Conservation (phyloP, 2,329 filamentous ascomycete genomes). For the Nannizziopsis arthrosporioides region DNA sequence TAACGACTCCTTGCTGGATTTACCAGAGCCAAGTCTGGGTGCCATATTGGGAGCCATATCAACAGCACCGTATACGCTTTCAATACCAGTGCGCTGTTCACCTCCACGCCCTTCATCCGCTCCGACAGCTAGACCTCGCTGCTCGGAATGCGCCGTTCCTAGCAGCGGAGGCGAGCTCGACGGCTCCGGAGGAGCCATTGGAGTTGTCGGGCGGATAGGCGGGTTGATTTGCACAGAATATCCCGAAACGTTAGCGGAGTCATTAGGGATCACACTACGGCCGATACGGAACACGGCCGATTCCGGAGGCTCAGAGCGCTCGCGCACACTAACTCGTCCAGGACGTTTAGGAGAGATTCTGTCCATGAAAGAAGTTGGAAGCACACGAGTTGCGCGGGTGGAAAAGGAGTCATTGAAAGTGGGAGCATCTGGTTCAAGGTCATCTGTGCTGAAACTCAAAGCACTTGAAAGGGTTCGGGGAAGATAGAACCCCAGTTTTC, state of each 20-base stretch:
- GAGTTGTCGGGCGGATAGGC: background rate
- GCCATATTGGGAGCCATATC: background rate
- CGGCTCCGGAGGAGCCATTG: slow-evolving; percentile 1
- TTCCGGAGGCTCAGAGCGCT: slow-evolving; percentile 9
- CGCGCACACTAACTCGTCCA: background rate
- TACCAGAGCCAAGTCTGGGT: background rate
- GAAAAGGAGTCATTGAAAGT: slow-evolving; percentile 6
- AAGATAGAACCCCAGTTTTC: slow-evolving; percentile 38
- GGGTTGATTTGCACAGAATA: background rate
- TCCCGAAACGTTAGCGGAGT: background rate
- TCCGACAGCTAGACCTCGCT: background rate
- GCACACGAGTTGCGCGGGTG: background rate
- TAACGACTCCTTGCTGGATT: no score
- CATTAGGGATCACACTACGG: slow-evolving; percentile 9
- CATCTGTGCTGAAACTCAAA: slow-evolving; percentile 33
- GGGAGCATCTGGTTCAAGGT: slow-evolving; percentile 12
- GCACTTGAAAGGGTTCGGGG: slow-evolving; percentile 36
- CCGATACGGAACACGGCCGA: slow-evolving; percentile 11
- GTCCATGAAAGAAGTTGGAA: slow-evolving; percentile 5
- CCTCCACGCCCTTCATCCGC: background rate
- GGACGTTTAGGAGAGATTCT: background rate
- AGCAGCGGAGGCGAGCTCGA: slow-evolving; percentile 5
- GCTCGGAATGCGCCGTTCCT: background rate
- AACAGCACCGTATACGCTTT: background rate
- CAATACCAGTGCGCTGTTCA: background rate